Evolutionary conservation across 2,329 filamentous ascomycete species (phyloP), one percentile per base, ranked within the genome.

Genomic region (Pseudogymnoascus sp.): DNA sequence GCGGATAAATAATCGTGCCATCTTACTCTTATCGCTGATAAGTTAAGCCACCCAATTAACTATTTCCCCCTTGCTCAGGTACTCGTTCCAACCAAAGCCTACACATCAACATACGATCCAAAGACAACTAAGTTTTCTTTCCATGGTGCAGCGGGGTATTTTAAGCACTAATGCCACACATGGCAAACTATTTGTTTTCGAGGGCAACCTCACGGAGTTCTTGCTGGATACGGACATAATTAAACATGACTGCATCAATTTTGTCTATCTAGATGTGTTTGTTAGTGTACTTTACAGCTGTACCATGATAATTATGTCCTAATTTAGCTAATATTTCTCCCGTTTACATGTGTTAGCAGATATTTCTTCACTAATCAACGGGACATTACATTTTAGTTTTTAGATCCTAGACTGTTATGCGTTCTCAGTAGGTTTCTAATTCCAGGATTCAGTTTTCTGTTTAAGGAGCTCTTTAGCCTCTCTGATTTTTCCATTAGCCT

Each of bases 1-100:
- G 42, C 42, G 42, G 42, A 46, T 46, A 46, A 46, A 46, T 46
- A 46, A 46, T 46, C 18, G 42, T 46, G 42, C 42, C 42, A 46
- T 46, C 42, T 46, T 46, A 46, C 42, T 46, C 42, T 28, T 28
- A 12, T 5, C 11, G 10, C 11, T 46, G 11, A 8, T 42, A 42
- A 42, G 16, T 42, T 42, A 42, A 42, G 16, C 38, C 16, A 42
- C 38, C 38, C 38, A 5, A 3, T 42, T 16, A 42, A 18, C 16
- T 14, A 14, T 11, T 11, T 11, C 10, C n/a, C 38, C 38, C 38
- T n/a, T 42, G 38, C 16, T 42, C n/a, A 18, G 38, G n/a, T 14
- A 42, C 38, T 42, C 38, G 38, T 42, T 42, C 38, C 38, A 14
- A 18, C 7, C 38, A 10, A 42, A 42, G 38, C 38, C 38, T 10